Base-by-base conservation (phyloP, 2,329 filamentous ascomycete genomes). In the Tolypocladium guangdongense region DNA sequence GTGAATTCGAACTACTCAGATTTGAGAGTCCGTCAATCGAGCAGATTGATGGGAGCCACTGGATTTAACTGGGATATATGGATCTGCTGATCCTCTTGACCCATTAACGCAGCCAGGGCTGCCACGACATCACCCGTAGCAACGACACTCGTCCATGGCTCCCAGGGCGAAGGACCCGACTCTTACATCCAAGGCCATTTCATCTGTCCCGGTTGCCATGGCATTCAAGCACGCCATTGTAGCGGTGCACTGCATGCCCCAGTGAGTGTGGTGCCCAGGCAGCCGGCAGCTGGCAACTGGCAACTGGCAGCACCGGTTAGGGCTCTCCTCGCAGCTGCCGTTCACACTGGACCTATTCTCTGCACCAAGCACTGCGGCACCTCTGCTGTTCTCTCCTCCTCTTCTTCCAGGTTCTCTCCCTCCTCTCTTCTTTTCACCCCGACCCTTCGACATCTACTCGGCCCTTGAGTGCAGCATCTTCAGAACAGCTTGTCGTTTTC, bases 381-480 rank as follows among this genome's bases (percentile, higher is more conserved):
- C 43, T 51, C 41, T 32, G 43, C 41, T 18, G 20, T 51, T 48
- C 27, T 43, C 30, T 52, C 51, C 37, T 33, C 51, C 24, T 37
- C 43, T 48, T 36, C 32, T 32, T 14, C n/a, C n/a, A n/a, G n/a
- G n/a, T 32, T 24, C 27, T 30, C 38, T n/a, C 41, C 18, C 35
- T 51, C 24, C 43, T 50, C 41, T 48, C 47, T 50, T 53, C 33
- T 32, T 36, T n/a, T 35, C 39, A 32, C 41, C 35, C 39, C n/a
- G 14, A 33, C 11, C 55, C 12, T 52, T 55, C 30, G 39, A 55
- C 45, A 45, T 51, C 53, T 36, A 56, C 45, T 50, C 53, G 43
- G 27, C 32, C 52, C 52, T 54, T 37, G 36, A 51, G 30, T 48
- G 27, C 30, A 54, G 24, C 43, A 51, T 51, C 45, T 41, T 51